Percentiles rank a stretch among this genome's conserved stretches.
These are phyloP conservation scores for Avena insularis DNA, from an alignment of 176 grass and related monocot species.

Conservation along the genomic window DNA sequence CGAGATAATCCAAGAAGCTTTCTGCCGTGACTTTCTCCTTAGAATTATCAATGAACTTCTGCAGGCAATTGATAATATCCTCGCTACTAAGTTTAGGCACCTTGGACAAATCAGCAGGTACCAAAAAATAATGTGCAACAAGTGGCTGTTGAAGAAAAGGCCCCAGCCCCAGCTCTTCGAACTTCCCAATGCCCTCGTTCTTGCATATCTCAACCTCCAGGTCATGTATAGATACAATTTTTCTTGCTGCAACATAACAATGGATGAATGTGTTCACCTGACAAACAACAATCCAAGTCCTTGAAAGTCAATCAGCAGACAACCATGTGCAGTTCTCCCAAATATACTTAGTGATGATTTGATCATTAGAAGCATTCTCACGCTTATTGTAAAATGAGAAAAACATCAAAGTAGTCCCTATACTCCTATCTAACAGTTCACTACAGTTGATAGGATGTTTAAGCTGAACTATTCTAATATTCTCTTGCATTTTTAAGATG, in stretches of 20 bases:
- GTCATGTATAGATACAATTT: conserved; percentile 76
- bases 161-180: conserved; percentile 85
- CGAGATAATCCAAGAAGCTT: conserved; percentile 79
- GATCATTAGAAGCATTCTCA: neutral
- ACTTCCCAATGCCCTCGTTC: conserved; percentile 72
- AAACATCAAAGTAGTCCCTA: neutral
- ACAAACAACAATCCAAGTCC: conserved; percentile 40
- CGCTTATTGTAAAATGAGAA: conserved; percentile 7
- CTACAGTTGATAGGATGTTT: conserved; percentile 38
- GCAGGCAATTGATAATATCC: conserved; percentile 63
- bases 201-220: conserved; percentile 90
- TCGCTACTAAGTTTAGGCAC: conserved; percentile 71
- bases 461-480: neutral
- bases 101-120: conserved; percentile 54
- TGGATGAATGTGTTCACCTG: conserved; percentile 92
- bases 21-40: conserved; percentile 63
- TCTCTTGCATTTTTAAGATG: neutral
- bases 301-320: conserved; percentile 35
- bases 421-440: neutral
- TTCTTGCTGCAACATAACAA: conserved; percentile 81
- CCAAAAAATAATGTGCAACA: conserved; percentile 73
- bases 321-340: conserved; percentile 22
- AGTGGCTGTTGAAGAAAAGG: conserved; percentile 73
- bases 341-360: conserved; percentile 28
- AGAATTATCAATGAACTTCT: conserved; percentile 56